Base-by-base conservation (phyloP, 306 rosid species). In the Casuarina cunninghamiana region DNA sequence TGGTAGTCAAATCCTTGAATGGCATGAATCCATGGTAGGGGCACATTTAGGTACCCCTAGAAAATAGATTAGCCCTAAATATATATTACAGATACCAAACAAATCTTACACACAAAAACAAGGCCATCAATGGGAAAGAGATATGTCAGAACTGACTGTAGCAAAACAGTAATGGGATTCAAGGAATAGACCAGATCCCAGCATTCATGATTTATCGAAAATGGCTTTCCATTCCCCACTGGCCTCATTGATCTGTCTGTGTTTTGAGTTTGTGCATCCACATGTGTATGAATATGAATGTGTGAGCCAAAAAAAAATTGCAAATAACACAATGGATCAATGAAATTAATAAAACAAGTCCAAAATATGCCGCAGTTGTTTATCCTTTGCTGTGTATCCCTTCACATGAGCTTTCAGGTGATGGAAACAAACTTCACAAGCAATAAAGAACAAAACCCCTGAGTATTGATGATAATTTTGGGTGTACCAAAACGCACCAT, bases 401-500 rank as follows among this genome's bases (percentile, higher is more conserved):
- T 41, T 66, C n/a, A 66, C 3, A 66, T 66, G n/a, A 66, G 38
- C 38, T 41, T 42, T 1, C 12, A 41, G 19, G 37, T 43, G 9
- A 43, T n/a, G n/a, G n/a, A 66, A 42, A 66, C 42, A 13, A 43
- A 2, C 13, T 63, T 63, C 6, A 38, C n/a, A 3, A 63, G 2
- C 45, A 32, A 66, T 8, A 41, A 41, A 15, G 46, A 46, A 66
- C 16, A 41, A 66, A 16, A 35, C 50, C 37, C 50, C 37, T 66
- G 8, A 53, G 46, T 7, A 12, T 51, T 51, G 63, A 51, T 17
- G 35, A 17, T 55, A 37, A 38, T 51, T 55, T 32, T 66, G 49
- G 48, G 38, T 39, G 70, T 55, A 54, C n/a, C n/a, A 53, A 41
- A 82, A 82, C 90, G 83, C 82, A 91, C 98, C 93, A 88, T 81